Conservation (phyloP, 2,329 filamentous ascomycete species). For the Fusarium subglutinans region DNA sequence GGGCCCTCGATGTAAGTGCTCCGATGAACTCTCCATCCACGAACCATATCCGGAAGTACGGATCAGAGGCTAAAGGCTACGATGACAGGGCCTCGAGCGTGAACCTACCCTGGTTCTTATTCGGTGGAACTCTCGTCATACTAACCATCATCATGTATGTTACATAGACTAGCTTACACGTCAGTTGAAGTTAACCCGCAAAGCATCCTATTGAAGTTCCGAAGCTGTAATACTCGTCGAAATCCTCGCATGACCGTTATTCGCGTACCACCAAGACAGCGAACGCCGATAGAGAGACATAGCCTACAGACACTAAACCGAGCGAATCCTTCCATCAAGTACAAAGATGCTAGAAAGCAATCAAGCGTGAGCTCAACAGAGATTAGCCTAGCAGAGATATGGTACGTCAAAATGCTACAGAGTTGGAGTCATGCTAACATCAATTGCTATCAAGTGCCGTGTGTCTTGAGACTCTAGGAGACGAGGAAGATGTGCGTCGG, state of each 20-base stretch:
- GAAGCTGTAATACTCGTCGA: neutral
- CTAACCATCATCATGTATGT: neutral
- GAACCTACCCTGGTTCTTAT: conserved; percentile 13
- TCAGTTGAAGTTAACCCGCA: rapidly evolving
- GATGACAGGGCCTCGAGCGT: neutral
- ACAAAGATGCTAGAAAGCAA: neutral
- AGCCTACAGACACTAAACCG: neutral
- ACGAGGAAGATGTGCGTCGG: neutral
- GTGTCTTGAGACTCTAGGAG: neutral
- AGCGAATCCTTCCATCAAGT: neutral
- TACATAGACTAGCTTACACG: neutral
- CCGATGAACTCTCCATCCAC: neutral
- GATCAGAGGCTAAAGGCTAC: neutral
- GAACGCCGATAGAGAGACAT: neutral
- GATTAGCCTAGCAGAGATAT: neutral
- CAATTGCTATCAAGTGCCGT: neutral
- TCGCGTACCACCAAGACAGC: neutral
- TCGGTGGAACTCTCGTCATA: conserved; percentile 9
- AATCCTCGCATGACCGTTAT: neutral
- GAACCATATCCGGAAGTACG: too few species aligned
- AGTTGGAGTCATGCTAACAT: rapidly evolving
- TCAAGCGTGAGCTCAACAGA: neutral
- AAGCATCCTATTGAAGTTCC: neutral
- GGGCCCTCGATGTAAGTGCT: neutral
- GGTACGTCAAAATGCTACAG: neutral